Evolutionary conservation across 176 grass and related monocot species (phyloP).

Genomic region (Carex cristatella): DNA sequence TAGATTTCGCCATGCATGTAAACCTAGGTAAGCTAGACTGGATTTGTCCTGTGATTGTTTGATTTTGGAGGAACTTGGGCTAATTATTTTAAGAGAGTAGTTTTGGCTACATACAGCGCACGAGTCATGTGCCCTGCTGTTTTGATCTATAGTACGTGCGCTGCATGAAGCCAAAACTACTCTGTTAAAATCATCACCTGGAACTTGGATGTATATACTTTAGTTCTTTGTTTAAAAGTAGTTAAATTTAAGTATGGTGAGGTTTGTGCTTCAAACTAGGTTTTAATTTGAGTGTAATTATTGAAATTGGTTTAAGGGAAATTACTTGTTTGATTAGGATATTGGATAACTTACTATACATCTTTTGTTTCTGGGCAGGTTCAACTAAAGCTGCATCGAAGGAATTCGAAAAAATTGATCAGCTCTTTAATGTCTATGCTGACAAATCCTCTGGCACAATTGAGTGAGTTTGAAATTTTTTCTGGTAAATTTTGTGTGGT

Average conservation of each 20-base stretch:
- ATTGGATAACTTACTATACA: neutral
- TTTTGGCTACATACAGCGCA: too few relatives aligned
- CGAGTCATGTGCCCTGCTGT: too few relatives aligned
- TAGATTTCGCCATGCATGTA: neutral
- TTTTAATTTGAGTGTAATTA: neutral
- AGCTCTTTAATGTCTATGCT: slow-evolving; percentile 76
- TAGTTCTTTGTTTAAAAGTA: neutral
- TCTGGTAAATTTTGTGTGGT: neutral
- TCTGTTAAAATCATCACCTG: too few relatives aligned
- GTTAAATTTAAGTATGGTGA: neutral
- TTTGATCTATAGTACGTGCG: too few relatives aligned
- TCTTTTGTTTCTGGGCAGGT: slow-evolving; percentile 31
- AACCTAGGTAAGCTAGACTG: neutral
- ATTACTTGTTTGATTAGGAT: neutral
- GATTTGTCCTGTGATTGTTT: neutral
- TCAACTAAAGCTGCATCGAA: slow-evolving; percentile 79
- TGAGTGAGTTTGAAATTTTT: slow-evolving; percentile 51
- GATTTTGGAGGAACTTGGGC: neutral
- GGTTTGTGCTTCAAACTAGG: neutral
- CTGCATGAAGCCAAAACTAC: too few relatives aligned
- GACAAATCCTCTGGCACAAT: slow-evolving; percentile 65
- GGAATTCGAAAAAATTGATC: slow-evolving; percentile 92
- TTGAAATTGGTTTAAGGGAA: neutral
- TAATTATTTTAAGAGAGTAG: too few relatives aligned
- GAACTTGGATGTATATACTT: neutral